Evolutionary conservation across 345 rosid genomes (phyloP).

Genomic region (Boechera retrofracta): DNA sequence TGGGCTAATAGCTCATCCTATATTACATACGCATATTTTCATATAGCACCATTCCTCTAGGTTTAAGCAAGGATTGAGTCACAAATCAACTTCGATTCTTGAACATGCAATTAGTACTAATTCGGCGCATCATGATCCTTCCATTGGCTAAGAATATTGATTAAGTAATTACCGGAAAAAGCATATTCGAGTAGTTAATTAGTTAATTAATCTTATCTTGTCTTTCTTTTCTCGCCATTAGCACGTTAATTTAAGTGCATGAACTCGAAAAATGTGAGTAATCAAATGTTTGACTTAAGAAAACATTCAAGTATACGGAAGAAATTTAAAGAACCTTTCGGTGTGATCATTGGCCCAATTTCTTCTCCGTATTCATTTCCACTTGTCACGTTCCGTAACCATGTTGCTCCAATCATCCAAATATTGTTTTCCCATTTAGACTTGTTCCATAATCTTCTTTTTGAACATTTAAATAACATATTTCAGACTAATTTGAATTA

Average conservation of each 20-base stretch:
- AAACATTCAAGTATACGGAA: slow-evolving; percentile 32
- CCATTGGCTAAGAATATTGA: slow-evolving; percentile 18
- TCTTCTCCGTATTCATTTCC: slow-evolving; percentile 28
- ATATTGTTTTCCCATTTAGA: slow-evolving; percentile 12
- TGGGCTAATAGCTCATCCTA: slow-evolving; percentile 20
- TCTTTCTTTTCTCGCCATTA: neutral
- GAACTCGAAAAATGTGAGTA: slow-evolving; percentile 37
- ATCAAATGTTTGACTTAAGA: slow-evolving; percentile 30
- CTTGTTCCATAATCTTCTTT: slow-evolving; percentile 11
- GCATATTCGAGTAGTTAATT: neutral
- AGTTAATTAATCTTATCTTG: neutral
- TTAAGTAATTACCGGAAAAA: slow-evolving; percentile 7
- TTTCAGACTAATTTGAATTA: neutral
- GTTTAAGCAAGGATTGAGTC: slow-evolving; percentile 27
- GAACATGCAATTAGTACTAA: slow-evolving; percentile 28
- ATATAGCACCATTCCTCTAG: neutral
- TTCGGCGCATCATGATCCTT: slow-evolving; percentile 27
- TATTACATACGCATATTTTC: slow-evolving; percentile 5
- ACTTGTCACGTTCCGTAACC: slow-evolving; percentile 40
- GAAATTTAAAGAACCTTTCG: slow-evolving; percentile 28
- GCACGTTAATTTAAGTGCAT: slow-evolving; percentile 37
- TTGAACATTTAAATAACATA: neutral
- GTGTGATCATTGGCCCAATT: slow-evolving; percentile 37
- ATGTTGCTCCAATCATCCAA: slow-evolving; percentile 29
- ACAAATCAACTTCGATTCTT: slow-evolving; percentile 33